Evolutionary conservation across 1,284 basidiomycete genomes (phyloP), one percentile per base, ranked within the genome.

Genomic region (Cryptococcus floricola): DNA sequence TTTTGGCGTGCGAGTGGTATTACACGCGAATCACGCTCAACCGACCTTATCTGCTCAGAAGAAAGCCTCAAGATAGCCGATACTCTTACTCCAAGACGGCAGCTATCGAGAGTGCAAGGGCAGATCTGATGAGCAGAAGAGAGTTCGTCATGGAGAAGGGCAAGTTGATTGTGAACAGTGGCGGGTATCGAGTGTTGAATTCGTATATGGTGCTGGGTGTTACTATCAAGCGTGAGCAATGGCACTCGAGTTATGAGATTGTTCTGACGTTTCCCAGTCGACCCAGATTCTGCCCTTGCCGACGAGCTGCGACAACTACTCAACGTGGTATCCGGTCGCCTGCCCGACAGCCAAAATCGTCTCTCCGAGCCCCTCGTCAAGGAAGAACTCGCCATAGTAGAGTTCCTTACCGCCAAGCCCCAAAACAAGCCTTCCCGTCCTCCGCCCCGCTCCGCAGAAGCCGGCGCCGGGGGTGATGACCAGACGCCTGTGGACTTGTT

Each of bases 161-260:
- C 18, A 74, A 77, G 55, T 58, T 76, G 53, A 71, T 76, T 34
- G 73, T 75, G 44, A 76, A 78, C 61, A 68, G 65, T 47, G 77
- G 74, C 19, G 75, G 75, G 3, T 77, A 76, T 57, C 60, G 74
- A 62, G 73, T 77, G 65, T 70, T 77, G 49, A 77, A 77, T 60
- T 77, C 76, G 42, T 77, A 77, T 58, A 76, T 77, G 70, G 74
- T 76, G 1, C 63, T 78, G 1, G 75, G 75, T 39, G 76, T 78
- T 6, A 77, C 76, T 8, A 77, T 78, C 59, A 77, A 77, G 52
- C 70, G 75, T 75, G 48, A 62, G 68, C 61, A 9, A 34, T n/a
- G 4, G 23, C 23, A 16, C 23, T 23, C 18, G 18, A 19, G 16
- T n/a, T 37, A 4, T 23, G 23, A 3, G 16, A 27, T 41, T 38